phyloP scores from a whole-genome alignment of 208 protist species.

The Trypanosoma brucei region DNA sequence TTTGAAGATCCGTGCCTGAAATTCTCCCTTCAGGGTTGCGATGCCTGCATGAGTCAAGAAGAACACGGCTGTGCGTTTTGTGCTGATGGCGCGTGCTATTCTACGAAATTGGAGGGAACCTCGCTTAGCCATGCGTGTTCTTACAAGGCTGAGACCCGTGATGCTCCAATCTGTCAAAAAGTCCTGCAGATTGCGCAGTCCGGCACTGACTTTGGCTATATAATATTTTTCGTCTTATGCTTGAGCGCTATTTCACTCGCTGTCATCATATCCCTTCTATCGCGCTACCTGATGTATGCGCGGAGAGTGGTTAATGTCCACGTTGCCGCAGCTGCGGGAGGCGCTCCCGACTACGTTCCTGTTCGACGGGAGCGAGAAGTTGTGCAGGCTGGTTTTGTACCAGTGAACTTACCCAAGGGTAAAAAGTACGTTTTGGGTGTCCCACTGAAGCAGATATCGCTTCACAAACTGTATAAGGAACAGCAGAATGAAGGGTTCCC shows the following conservation, averaged over 20 bases:
- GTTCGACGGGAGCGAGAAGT: not conserved
- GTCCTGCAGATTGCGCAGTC: not conserved
- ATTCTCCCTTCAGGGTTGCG: slow-evolving; percentile 32
- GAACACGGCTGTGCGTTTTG: slow-evolving; percentile 31
- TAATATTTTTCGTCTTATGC: not conserved
- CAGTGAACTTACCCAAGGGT: not conserved
- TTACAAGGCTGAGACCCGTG: slow-evolving; percentile 3
- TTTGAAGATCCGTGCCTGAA: slow-evolving; percentile 26
- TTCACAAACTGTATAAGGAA: not conserved
- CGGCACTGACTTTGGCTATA: not conserved
- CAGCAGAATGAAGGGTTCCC: not conserved
- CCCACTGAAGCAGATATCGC: not conserved
- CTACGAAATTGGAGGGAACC: slow-evolving; percentile 20
- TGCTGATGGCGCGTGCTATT: slow-evolving; percentile 39
- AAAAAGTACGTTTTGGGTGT: not conserved
- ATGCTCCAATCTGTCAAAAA: not conserved
- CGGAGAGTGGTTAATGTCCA: not conserved
- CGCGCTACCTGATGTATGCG: not conserved
- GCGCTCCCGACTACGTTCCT: not conserved
- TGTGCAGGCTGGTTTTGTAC: not conserved
- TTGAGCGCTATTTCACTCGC: not conserved
- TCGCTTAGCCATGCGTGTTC: slow-evolving; percentile 30
- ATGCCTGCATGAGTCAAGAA: slow-evolving; percentile 19
- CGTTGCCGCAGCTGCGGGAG: not conserved
- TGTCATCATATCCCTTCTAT: not conserved